Base-by-base conservation (phyloP, 2,329 filamentous ascomycete species). In the Stemphylium vesicarium region DNA sequence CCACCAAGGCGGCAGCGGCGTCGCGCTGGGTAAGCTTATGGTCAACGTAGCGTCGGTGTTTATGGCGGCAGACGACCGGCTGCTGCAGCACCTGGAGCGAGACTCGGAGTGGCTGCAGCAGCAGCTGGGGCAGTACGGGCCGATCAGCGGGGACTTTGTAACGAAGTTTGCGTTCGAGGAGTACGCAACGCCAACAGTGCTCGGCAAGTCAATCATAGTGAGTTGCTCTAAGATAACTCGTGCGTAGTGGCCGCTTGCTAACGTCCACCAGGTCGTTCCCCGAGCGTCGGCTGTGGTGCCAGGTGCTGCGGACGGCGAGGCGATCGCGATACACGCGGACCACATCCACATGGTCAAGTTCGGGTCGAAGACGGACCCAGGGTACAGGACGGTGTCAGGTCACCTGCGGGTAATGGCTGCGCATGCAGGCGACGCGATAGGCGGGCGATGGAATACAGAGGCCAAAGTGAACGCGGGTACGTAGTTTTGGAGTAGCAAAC, bases 81-180 rank as follows among this genome's bases (percentile, higher is more conserved):
- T 76, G 43, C 56, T 77, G 13, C 65, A 69, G 44, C 63, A 70
- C 51, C 61, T 76, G 2, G 65, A 75, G 65, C 55, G 62, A 57
- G 63, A 77, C 52, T 76, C 73, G 15, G 73, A 77, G 63, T 66
- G 49, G 62, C 66, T 78, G 13, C 68, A 75, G 50, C 68, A 75
- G 42, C 74, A 76, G 55, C 63, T 72, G 45, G 56, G 61, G 8
- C 69, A 77, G 41, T 78, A 74, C 48, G 60, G 33, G n/a, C 61
- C 66, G 26, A 77, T 77, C 39, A 74, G 71, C 56, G 38, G 56
- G 10, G 65, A 76, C 20, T 75, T 76, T 66, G 56, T 70, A 33
- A 75, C 71, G 7, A 73, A 72, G 63, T 75, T 71, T 62, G 62
- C 59, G 13, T 75, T 56, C 37, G 71, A 76, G 52, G 62, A 60